These are phyloP conservation scores for Axilococcus clingmanii DNA, from an alignment of 139 green algal genomes.

Conservation along the genomic window DNA sequence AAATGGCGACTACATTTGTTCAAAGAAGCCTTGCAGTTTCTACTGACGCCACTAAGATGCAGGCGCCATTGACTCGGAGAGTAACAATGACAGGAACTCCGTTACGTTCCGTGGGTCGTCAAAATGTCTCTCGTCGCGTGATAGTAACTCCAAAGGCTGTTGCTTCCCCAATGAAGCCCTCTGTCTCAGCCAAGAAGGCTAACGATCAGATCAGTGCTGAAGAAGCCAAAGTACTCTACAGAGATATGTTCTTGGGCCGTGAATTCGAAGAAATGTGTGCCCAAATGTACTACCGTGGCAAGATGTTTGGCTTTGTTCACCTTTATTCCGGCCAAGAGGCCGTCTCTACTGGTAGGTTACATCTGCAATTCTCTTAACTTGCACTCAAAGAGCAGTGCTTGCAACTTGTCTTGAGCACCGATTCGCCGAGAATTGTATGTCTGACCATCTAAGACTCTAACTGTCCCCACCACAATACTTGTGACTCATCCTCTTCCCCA, in stretches of 20 bases:
- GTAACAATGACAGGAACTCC: no score
- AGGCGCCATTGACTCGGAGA: no score
- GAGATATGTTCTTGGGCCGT: conserved; percentile 86
- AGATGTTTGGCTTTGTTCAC: conserved; percentile 92
- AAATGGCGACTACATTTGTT: no score
- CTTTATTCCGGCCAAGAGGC: conserved; percentile 94
- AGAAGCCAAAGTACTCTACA: conserved; percentile 69
- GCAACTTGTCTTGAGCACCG: neutral
- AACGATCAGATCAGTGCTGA: conserved; percentile 60
- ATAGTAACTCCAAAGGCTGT: neutral
- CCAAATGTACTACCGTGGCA: conserved; percentile 97
- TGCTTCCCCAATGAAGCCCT: no score
- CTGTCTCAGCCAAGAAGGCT: no score
- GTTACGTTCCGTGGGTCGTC: no score
- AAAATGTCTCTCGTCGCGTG: neutral
- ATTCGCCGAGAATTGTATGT: no score
- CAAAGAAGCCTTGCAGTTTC: neutral
- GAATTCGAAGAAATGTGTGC: conserved; percentile 99
- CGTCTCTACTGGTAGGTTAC: conserved; percentile 54
- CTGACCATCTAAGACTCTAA: no score
- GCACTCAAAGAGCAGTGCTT: neutral
- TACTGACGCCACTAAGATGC: no score
- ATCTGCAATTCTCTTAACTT: neutral
- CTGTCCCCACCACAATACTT: neutral
- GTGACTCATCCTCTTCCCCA: neutral